A percentile compares a stretch with the other conserved stretches of the same genome.
phyloP scores from a whole-genome alignment of 345 rosid genomes.

The Populus davidiana region DNA sequence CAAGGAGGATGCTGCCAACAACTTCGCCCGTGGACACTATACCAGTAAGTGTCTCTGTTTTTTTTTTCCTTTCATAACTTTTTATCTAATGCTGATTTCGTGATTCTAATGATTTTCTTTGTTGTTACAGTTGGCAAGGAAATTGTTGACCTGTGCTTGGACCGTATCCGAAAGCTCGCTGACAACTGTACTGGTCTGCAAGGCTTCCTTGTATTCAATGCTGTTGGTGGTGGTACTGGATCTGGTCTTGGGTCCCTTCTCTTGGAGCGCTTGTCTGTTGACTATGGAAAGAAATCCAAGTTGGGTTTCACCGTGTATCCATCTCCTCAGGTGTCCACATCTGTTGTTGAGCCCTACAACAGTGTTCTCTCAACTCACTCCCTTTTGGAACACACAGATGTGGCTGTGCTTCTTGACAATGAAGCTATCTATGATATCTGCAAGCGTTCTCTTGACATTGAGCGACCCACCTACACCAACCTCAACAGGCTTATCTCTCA shows the following conservation, averaged over 20 bases:
- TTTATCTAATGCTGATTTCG: too few relatives aligned
- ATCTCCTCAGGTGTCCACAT: conserved; percentile 29
- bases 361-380: conserved; percentile 32
- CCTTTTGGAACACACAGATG: conserved; percentile 29
- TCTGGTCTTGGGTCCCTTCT: conserved; percentile 33
- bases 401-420: conserved; percentile 28
- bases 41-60: conserved; percentile 11
- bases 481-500: conserved; percentile 31
- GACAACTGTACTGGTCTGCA: conserved; percentile 32
- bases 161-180: conserved; percentile 28
- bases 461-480: conserved; percentile 30
- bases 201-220: conserved; percentile 31
- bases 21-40: conserved; percentile 31
- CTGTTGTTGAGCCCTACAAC: conserved; percentile 33
- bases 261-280: conserved; percentile 29
- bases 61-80: neutral
- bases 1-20: conserved; percentile 35
- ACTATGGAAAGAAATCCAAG: conserved; percentile 31
- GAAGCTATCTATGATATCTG: conserved; percentile 33
- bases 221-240: conserved; percentile 32
- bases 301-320: conserved; percentile 32
- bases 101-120: neutral
- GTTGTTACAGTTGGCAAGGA: conserved; percentile 26
- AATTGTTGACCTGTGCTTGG: conserved; percentile 30
- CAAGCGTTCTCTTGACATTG: conserved; percentile 31